Conservation (phyloP, 2,329 filamentous ascomycete genomes). For the Phoma sp. region DNA sequence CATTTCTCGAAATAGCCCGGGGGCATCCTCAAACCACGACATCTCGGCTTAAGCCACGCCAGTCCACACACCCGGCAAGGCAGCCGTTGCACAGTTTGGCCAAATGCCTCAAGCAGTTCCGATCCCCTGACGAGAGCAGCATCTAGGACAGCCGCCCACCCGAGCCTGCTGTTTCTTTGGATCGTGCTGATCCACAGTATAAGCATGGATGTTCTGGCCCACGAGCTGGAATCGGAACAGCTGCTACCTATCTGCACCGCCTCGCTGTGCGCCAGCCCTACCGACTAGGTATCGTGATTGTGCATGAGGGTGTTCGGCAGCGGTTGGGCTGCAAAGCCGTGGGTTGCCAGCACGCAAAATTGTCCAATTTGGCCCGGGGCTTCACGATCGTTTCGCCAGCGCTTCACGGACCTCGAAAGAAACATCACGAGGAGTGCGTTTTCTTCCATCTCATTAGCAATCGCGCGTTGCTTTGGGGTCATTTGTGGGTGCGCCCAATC, state of each 20-base stretch:
- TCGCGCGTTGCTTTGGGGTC: slow-evolving; percentile 11
- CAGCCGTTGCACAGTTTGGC: slow-evolving; percentile 3
- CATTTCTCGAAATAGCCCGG: slow-evolving; percentile 14
- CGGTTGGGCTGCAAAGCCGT: slow-evolving; percentile 16
- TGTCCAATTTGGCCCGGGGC: not conserved
- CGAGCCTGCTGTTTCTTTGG: slow-evolving; percentile 27
- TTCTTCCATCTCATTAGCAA: slow-evolving; percentile 17
- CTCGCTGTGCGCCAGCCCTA: slow-evolving; percentile 21
- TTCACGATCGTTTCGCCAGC: slow-evolving; percentile 2
- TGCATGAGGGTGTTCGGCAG: slow-evolving; percentile 3
- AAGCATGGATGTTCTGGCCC: slow-evolving; percentile 21
- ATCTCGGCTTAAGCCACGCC: slow-evolving; percentile 21
- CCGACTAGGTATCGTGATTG: slow-evolving; percentile 20
- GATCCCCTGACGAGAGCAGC: slow-evolving; percentile 2
- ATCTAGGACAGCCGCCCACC: slow-evolving; percentile 30
- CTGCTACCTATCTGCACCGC: slow-evolving; percentile 30
- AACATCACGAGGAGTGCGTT: slow-evolving; percentile 16
- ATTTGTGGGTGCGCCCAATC: slow-evolving; percentile 19
- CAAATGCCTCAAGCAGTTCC: slow-evolving; percentile 31
- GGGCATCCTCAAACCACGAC: slow-evolving; percentile 1
- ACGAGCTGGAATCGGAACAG: slow-evolving; percentile 41
- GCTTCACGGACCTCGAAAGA: slow-evolving; percentile 4
- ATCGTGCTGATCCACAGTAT: slow-evolving; percentile 19
- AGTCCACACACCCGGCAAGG: not conserved
- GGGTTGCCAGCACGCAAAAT: slow-evolving; percentile 18